Percentiles rank a stretch among this genome's conserved stretches.
These are phyloP conservation scores for Physaria fendleri DNA, from an alignment of 345 rosid genomes.

Conservation along the genomic window DNA sequence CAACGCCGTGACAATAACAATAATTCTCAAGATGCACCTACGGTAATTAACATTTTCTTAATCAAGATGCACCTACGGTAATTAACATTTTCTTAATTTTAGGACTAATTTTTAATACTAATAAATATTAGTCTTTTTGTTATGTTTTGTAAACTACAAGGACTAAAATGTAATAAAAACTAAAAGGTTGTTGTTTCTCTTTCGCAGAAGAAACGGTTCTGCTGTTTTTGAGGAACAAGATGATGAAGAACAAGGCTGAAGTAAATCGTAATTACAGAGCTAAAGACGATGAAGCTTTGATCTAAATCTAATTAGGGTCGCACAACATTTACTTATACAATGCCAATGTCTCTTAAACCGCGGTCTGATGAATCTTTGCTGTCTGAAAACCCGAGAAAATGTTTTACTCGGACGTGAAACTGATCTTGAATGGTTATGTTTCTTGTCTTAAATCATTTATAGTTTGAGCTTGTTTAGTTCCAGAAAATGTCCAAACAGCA, in stretches of 20 bases:
- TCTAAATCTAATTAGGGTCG: slow-evolving; percentile 1
- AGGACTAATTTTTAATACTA: no score
- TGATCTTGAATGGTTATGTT: slow-evolving; percentile 32
- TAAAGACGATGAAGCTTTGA: background rate
- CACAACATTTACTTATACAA: slow-evolving; percentile 30
- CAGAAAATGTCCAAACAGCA: slow-evolving; percentile 57
- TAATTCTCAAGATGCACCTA: slow-evolving; percentile 23
- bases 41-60: slow-evolving; percentile 19
- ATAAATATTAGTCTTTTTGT: no score
- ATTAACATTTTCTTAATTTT: background rate
- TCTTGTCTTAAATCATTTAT: slow-evolving; percentile 52
- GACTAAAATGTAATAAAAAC: background rate
- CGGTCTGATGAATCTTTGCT: slow-evolving; percentile 37
- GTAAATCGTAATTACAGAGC: slow-evolving; percentile 19
- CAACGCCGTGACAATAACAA: slow-evolving; percentile 29
- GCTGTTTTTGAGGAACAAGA: slow-evolving; percentile 51
- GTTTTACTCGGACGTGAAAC: slow-evolving; percentile 50
- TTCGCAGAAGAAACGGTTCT: slow-evolving; percentile 62
- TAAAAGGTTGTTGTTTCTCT: slow-evolving; percentile 7
- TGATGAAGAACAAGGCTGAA: background rate
- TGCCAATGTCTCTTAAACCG: slow-evolving; percentile 33
- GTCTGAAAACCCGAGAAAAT: slow-evolving; percentile 47
- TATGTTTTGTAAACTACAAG: background rate
- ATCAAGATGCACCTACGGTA: slow-evolving; percentile 25
- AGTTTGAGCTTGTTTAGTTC: slow-evolving; percentile 43